Evolutionary conservation across 495 filamentous ascomycete genomes (phyloP).

Genomic region (Hyaloscypha variabilis): DNA sequence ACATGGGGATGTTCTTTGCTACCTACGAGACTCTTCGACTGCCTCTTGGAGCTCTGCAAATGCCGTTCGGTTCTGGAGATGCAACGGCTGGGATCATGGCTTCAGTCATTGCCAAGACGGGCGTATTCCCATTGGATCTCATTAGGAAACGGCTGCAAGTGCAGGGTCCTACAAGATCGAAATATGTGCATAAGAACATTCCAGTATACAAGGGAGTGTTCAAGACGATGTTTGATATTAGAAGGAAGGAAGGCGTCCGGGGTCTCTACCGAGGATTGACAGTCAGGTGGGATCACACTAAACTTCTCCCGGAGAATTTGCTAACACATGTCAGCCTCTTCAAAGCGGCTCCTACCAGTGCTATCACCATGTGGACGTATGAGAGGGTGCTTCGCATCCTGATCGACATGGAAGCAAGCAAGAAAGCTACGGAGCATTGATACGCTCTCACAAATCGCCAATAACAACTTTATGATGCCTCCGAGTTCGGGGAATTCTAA

Average conservation of each 20-base stretch:
- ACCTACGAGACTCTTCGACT: constrained; percentile 75
- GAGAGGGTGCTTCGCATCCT: constrained; percentile 69
- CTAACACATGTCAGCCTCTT: constrained; percentile 51
- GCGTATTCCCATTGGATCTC: constrained; percentile 91
- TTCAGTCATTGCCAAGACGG: constrained; percentile 80
- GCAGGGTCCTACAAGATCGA: constrained; percentile 79
- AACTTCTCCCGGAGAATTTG: background rate
- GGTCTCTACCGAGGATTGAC: constrained; percentile 88
- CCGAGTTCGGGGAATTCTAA: no score
- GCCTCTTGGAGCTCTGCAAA: constrained; percentile 50
- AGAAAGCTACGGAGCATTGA: background rate
- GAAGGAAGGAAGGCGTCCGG: constrained; percentile 70
- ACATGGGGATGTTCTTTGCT: constrained; percentile 96
- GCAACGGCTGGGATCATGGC: constrained; percentile 80
- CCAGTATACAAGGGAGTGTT: constrained; percentile 76
- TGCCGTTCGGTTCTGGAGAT: constrained; percentile 77
- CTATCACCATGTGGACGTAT: constrained; percentile 99
- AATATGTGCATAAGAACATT: constrained; percentile 86
- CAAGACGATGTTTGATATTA: constrained; percentile 64
- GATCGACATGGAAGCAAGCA: constrained; percentile 42
- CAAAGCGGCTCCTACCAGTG: constrained; percentile 94
- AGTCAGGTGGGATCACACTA: constrained; percentile 55
- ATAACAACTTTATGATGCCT: background rate
- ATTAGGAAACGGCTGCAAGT: constrained; percentile 93
- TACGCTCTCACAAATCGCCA: background rate